Evolutionary conservation across 306 rosid species (phyloP), one percentile per base, ranked within the genome.

Genomic region (Astragalus glycyphyllos): DNA sequence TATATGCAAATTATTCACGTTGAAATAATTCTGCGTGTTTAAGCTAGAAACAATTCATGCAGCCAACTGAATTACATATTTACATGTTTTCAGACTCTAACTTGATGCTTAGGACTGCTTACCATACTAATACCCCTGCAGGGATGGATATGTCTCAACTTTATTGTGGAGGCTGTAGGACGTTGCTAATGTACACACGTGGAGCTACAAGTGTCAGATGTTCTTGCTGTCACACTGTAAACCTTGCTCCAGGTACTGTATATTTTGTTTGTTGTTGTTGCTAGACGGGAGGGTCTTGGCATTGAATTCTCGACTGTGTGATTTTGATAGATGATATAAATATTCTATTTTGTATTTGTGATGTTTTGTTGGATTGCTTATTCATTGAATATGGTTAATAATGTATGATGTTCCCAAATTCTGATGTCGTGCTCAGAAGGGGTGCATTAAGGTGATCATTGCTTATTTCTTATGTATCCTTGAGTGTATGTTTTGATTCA

Each of bases 121-220:
- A 71, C 59, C 35, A 17, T 78, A 51, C 14, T 44, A 26, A 51
- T 59, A 48, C 17, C 15, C 70, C 59, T 85, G 86, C 84, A 95
- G 99, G 92, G 78, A 85, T 80, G 60, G 99, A 91, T 72, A 91
- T 89, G 96, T 84, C 99, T 80, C 97, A 87, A 74, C 90, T 95
- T 75, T 86, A 87, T 61, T 95, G 99, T 82, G 96, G 96, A 82
- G 96, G 99, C 5, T 95, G 99, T 84, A 86, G 97, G 82, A 91
- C 96, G 13, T 82, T 95, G 90, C 80, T 95, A 26, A 87, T 95
- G 99, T 86, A 89, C 78, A 79, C 97, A 34, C 87, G 91, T 3
- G 90, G 96, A 64, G 99, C 96, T 59, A 84, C 99, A 13, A 95
- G 99, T 62, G 99, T 95, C 73, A 87, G 96, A 83, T 95, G 99